Evolutionary conservation across 106 monocot species (phyloP).

Genomic region (Apostasia ramifera): DNA sequence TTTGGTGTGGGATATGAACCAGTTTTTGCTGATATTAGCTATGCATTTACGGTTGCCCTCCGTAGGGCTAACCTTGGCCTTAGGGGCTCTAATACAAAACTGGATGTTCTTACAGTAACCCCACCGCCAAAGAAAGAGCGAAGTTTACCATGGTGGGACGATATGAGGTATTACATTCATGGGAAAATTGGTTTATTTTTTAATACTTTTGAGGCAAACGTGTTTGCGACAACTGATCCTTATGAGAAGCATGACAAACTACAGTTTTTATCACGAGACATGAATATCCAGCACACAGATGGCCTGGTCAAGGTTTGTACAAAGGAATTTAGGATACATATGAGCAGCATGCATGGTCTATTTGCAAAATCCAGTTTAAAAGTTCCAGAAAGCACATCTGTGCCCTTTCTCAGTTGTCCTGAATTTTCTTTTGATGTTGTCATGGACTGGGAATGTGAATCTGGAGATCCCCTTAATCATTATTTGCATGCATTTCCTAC

Average conservation of each 20-base stretch:
- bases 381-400: constrained; percentile 26
- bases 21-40: constrained; percentile 86
- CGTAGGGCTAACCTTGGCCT: constrained; percentile 62
- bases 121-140: constrained; percentile 69
- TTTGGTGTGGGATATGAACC: constrained; percentile 93
- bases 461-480: constrained; percentile 78
- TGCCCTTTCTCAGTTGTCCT: constrained; percentile 57
- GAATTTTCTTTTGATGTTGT: constrained; percentile 56
- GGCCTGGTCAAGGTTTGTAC: constrained; percentile 56
- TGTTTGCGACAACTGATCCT: constrained; percentile 75
- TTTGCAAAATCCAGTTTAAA: constrained; percentile 51
- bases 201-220: constrained; percentile 50
- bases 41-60: constrained; percentile 81
- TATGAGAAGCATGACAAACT: constrained; percentile 72
- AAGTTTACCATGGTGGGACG: constrained; percentile 96
- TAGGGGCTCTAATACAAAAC: constrained; percentile 9
- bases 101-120: constrained; percentile 14
- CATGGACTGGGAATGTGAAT: constrained; percentile 90
- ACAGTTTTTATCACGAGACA: constrained; percentile 66
- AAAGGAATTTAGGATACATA: constrained; percentile 64
- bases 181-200: constrained; percentile 60
- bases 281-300: constrained; percentile 77
- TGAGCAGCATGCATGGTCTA: constrained; percentile 67
- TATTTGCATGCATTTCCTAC: constrained; percentile 80
- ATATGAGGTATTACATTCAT: constrained; percentile 83